A percentile compares a stretch with the other conserved stretches of the same genome.
phyloP scores from a whole-genome alignment of 2,329 filamentous ascomycete species.

The Paecilomyces dactylethromorphus region DNA sequence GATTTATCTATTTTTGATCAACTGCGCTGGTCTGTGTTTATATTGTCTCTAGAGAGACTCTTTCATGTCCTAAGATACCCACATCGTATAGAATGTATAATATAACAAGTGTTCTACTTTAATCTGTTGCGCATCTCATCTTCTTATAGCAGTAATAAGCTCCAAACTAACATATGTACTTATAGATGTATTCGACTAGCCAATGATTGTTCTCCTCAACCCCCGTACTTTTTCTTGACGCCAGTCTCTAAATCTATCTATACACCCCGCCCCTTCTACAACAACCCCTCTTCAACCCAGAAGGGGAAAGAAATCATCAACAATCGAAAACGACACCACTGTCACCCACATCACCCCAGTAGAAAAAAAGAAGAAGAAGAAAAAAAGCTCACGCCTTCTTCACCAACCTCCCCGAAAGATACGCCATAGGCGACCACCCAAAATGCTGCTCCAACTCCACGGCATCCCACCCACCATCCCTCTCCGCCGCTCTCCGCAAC shows the following conservation, averaged over 20 bases:
- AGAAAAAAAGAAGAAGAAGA: background rate
- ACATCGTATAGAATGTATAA: background rate
- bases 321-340: no score
- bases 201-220: no score
- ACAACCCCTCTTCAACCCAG: no score
- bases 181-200: no score
- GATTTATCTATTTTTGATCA: background rate
- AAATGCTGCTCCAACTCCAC: slow-evolving; percentile 40
- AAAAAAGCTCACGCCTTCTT: slow-evolving; percentile 20
- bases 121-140: background rate
- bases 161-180: no score
- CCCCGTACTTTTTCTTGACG: no score
- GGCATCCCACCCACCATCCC: slow-evolving; percentile 42
- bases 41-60: background rate
- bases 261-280: no score
- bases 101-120: background rate
- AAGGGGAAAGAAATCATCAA: no score
- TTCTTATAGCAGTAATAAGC: no score
- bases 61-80: background rate
- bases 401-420: slow-evolving; percentile 35
- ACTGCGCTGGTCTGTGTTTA: background rate
- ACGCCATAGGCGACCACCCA: slow-evolving; percentile 30
- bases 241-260: no score
- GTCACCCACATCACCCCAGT: no score
- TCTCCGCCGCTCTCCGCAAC: slow-evolving; percentile 35